Conservation (phyloP, 2,329 filamentous ascomycete species). For the Scedosporium apiospermum region DNA sequence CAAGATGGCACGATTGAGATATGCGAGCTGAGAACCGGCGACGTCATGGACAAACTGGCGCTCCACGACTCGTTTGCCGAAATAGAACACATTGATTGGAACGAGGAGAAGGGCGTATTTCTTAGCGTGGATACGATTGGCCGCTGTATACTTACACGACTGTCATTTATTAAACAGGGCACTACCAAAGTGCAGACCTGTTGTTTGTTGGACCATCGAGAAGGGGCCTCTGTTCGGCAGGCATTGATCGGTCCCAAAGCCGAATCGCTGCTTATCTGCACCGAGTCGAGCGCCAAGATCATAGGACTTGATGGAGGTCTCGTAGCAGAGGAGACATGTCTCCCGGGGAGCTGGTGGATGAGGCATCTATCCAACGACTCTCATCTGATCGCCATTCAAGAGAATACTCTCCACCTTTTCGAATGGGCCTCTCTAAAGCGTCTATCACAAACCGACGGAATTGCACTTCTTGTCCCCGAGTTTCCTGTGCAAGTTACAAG, state of each 20-base stretch:
- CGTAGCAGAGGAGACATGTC: not conserved
- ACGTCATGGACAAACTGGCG: not conserved
- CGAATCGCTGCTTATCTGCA: not conserved
- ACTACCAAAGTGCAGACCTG: not conserved
- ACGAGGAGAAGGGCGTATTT: not conserved
- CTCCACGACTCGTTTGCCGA: not conserved
- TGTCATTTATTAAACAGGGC: not conserved
- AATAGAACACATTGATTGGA: not conserved
- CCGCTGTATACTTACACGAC: not conserved
- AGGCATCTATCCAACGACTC: not conserved
- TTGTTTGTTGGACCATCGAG: not conserved
- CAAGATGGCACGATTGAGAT: not conserved
- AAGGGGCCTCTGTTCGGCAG: not conserved
- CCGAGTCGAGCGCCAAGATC: not conserved
- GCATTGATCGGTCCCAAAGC: not conserved
- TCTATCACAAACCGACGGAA: not conserved
- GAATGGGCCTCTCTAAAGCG: not conserved
- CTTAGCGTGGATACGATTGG: not conserved
- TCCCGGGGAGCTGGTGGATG: not conserved
- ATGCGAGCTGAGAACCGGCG: not conserved
- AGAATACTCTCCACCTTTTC: not conserved
- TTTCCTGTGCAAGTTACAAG: not conserved
- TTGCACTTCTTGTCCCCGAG: conserved; percentile 8
- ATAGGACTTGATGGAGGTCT: not conserved
- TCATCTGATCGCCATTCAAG: not conserved